Evolutionary conservation across 805 yeast genomes (phyloP).

Genomic region (Saccharomycopsis capsularis): DNA sequence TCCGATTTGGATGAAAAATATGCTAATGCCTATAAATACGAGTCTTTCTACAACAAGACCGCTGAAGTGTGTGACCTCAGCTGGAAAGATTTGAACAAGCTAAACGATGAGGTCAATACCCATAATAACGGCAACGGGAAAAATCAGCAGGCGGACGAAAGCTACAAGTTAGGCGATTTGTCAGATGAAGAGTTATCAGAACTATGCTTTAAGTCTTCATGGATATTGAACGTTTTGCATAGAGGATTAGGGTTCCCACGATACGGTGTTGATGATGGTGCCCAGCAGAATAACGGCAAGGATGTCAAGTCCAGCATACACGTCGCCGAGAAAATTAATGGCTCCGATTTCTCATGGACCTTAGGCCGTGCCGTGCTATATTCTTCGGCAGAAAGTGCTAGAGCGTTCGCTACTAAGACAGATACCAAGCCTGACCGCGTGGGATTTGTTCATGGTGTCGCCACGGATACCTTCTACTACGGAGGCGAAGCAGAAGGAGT

Average conservation of each 20-base stretch:
- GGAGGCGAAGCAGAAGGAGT: slow-evolving; percentile 48
- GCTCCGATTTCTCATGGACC: slow-evolving; percentile 47
- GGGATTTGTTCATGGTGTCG: slow-evolving; percentile 42
- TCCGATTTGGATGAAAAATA: slow-evolving; percentile 21
- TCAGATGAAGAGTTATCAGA: slow-evolving; percentile 41
- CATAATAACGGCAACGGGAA: neutral
- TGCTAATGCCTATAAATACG: slow-evolving; percentile 39
- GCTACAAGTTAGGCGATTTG: slow-evolving; percentile 26
- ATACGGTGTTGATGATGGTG: slow-evolving; percentile 35
- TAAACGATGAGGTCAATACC: slow-evolving; percentile 27
- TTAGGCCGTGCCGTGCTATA: slow-evolving; percentile 56
- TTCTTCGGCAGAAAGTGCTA: slow-evolving; percentile 47
- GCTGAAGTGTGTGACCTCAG: slow-evolving; percentile 40
- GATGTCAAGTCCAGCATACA: slow-evolving; percentile 31
- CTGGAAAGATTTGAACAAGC: slow-evolving; percentile 32
- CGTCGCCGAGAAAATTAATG: slow-evolving; percentile 38
- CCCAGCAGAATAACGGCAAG: slow-evolving; percentile 23
- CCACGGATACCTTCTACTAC: slow-evolving; percentile 38
- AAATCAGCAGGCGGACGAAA: slow-evolving; percentile 17
- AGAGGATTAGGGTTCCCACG: slow-evolving; percentile 55
- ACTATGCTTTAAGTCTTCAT: slow-evolving; percentile 55
- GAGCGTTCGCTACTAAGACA: slow-evolving; percentile 29
- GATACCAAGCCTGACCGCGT: slow-evolving; percentile 24
- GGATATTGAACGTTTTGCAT: slow-evolving; percentile 52
- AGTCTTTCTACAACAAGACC: slow-evolving; percentile 36